Conservation (phyloP, 306 rosid genomes). For the Rosa persica region DNA sequence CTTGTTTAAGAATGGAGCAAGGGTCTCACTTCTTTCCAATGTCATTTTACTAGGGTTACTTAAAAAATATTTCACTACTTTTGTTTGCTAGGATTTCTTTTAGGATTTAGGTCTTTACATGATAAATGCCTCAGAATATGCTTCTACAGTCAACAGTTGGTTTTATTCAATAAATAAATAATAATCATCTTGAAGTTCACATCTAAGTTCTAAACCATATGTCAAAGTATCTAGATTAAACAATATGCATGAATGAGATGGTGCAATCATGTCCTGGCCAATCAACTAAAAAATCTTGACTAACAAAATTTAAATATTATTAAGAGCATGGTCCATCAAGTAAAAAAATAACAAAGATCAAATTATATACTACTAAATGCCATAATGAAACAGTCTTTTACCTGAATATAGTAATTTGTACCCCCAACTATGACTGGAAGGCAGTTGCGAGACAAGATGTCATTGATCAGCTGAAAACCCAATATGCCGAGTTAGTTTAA, state of each 20-base stretch:
- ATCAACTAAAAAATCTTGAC: neutral
- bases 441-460: slow-evolving; percentile 57
- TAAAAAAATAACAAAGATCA: neutral
- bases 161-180: neutral
- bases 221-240: neutral
- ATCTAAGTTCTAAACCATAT: too few relatives aligned
- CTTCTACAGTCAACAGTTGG: neutral
- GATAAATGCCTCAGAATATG: neutral
- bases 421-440: slow-evolving; percentile 91
- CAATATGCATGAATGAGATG: slow-evolving; percentile 8
- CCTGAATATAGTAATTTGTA: slow-evolving; percentile 96
- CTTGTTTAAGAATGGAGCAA: neutral
- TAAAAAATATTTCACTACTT: neutral
- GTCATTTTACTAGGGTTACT: neutral
- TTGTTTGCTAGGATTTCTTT: neutral
- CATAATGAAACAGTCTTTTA: slow-evolving; percentile 17
- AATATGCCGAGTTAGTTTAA: slow-evolving; percentile 4
- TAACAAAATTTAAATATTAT: neutral
- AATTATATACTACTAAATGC: neutral
- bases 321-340: neutral
- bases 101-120: neutral
- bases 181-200: neutral
- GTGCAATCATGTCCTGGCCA: neutral
- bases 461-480: slow-evolving; percentile 65
- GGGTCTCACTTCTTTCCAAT: neutral